Conservation (phyloP, 202 grass and related monocot species). For the Setaria italica region DNA sequence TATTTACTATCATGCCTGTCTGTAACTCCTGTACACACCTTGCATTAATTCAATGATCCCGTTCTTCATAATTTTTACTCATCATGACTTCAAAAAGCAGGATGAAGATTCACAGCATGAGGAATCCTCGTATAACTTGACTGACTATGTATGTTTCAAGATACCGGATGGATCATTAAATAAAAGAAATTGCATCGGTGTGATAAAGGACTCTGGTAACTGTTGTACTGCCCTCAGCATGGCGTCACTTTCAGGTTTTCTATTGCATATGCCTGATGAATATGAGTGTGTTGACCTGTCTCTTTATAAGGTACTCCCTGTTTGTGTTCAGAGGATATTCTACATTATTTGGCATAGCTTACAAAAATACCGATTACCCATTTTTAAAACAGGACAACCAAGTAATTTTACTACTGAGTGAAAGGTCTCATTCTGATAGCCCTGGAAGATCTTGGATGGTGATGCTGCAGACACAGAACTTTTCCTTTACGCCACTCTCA, state of each 20-base stretch:
- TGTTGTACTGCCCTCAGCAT: slow-evolving; percentile 43
- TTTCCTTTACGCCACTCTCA: slow-evolving; percentile 73
- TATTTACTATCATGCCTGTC: background rate
- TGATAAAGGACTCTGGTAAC: slow-evolving; percentile 70
- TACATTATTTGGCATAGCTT: slow-evolving; percentile 17
- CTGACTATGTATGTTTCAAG: slow-evolving; percentile 86
- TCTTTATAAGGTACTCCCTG: slow-evolving; percentile 76
- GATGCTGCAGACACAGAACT: slow-evolving; percentile 73
- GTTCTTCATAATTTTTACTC: slow-evolving; percentile 18
- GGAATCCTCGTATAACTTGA: slow-evolving; percentile 49
- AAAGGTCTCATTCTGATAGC: slow-evolving; percentile 61
- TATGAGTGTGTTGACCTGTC: slow-evolving; percentile 89
- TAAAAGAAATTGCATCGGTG: slow-evolving; percentile 78
- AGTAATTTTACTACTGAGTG: slow-evolving; percentile 81
- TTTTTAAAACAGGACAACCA: slow-evolving; percentile 75
- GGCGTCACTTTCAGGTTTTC: slow-evolving; percentile 59
- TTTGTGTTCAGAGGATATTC: slow-evolving; percentile 29
- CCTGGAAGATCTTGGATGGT: slow-evolving; percentile 69
- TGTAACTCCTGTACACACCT: slow-evolving; percentile 27
- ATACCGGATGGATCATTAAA: slow-evolving; percentile 79
- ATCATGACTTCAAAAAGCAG: slow-evolving; percentile 57
- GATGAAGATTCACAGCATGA: slow-evolving; percentile 55
- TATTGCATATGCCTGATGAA: slow-evolving; percentile 75
- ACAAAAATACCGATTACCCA: slow-evolving; percentile 28
- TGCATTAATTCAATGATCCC: slow-evolving; percentile 27